Conservation (phyloP, 345 rosid species). For the Cardamine chenopodiifolia region DNA sequence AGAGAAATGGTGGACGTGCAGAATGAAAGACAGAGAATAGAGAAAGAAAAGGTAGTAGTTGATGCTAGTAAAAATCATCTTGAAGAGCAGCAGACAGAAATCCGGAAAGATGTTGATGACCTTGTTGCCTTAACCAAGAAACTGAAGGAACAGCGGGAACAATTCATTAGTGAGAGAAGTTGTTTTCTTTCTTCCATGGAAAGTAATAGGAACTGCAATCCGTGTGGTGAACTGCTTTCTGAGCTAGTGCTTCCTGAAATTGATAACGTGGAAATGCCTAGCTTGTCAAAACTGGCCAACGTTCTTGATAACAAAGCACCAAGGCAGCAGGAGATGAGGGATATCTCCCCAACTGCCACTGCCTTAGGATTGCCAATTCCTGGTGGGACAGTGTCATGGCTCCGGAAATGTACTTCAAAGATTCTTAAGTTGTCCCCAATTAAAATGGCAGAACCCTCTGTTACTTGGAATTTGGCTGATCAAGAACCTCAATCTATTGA, state of each 20-base stretch:
- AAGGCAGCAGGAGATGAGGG: conserved; percentile 30
- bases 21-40: conserved; percentile 60
- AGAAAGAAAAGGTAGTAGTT: conserved; percentile 67
- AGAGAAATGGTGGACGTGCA: conserved; percentile 89
- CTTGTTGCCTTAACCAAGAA: conserved; percentile 76
- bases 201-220: conserved; percentile 66
- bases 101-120: conserved; percentile 78
- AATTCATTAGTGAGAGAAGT: conserved; percentile 74
- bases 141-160: conserved; percentile 80
- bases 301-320: conserved; percentile 42
- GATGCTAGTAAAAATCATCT: conserved; percentile 68
- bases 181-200: conserved; percentile 78
- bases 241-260: conserved; percentile 78
- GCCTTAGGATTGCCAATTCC: conserved; percentile 56
- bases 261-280: conserved; percentile 56
- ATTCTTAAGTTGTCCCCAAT: conserved; percentile 74
- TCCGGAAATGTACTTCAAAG: conserved; percentile 81
- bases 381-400: conserved; percentile 70
- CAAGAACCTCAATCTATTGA: conserved; percentile 38
- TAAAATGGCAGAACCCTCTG: conserved; percentile 54
- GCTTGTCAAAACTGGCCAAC: conserved; percentile 47
- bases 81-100: conserved; percentile 81
- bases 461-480: conserved; percentile 42
- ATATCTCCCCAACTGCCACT: conserved; percentile 38
- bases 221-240: conserved; percentile 68